These are phyloP conservation scores for Cardamine resedifolia DNA, from an alignment of 345 rosid genomes.

Conservation along the genomic window DNA sequence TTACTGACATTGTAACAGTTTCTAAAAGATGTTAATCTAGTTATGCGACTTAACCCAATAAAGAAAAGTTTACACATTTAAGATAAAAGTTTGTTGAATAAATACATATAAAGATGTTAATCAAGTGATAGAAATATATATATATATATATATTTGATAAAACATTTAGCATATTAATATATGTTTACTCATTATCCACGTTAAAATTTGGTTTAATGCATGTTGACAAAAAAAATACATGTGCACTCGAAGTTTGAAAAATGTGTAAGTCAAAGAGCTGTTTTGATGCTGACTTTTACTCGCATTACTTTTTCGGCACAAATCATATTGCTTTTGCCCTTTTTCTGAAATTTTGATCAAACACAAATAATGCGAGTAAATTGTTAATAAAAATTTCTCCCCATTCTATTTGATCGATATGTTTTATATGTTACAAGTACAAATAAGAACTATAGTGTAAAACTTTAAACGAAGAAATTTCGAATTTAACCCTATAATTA, in stretches of 20 bases:
- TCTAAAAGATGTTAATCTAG: neutral
- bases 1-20: neutral
- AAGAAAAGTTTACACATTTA: neutral
- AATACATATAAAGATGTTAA: neutral
- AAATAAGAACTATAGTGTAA: neutral
- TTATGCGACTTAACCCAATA: neutral
- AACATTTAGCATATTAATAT: neutral
- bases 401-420: neutral
- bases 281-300: slow-evolving; percentile 20
- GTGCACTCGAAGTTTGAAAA: neutral
- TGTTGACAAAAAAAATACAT: neutral
- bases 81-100: neutral
- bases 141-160: neutral
- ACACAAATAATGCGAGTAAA: no score
- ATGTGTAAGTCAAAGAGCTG: slow-evolving; percentile 19
- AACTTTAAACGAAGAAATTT: neutral
- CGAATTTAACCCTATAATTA: neutral
- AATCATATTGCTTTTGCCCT: neutral
- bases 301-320: slow-evolving; percentile 4
- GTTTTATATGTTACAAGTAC: neutral
- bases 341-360: neutral
- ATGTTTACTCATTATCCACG: neutral
- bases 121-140: neutral
- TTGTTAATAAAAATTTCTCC: no score
- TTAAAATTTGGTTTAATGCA: neutral